Evolutionary conservation across 2,329 filamentous ascomycete species (phyloP).

Genomic region (Penicillium sp.): DNA sequence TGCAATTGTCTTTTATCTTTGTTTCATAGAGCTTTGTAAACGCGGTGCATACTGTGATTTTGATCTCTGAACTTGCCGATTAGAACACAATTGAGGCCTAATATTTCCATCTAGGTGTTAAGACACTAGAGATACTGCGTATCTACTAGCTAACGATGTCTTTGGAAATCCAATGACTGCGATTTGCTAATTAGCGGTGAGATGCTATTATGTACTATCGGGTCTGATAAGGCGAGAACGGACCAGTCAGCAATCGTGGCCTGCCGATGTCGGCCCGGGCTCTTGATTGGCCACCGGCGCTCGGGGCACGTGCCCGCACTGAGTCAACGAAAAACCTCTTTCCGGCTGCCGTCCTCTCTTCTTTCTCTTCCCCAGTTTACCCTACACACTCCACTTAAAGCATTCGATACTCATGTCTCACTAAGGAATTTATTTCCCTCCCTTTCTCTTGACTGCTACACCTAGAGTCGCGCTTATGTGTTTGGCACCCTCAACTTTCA

Average conservation of each 20-base stretch:
- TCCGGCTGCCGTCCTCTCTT: conserved; percentile 9
- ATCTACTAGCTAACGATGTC: too few relatives aligned
- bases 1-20: not conserved
- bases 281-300: conserved; percentile 28
- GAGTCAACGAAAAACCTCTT: conserved; percentile 23
- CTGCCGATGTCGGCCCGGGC: conserved; percentile 17
- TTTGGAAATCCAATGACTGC: not conserved
- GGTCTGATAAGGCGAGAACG: not conserved
- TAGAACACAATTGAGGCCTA: too few relatives aligned
- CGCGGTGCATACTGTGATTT: too few relatives aligned
- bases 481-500: conserved; percentile 81
- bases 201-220: not conserved
- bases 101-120: not conserved
- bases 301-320: conserved; percentile 31
- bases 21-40: not conserved
- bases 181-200: conserved; percentile 2
- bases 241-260: not conserved
- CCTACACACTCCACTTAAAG: conserved; percentile 5
- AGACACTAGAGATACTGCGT: not conserved
- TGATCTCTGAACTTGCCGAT: too few relatives aligned
- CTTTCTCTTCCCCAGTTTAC: conserved; percentile 14
- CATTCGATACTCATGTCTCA: conserved; percentile 26
- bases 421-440: conserved; percentile 21
- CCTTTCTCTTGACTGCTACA: conserved; percentile 35
- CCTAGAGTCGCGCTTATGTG: conserved; percentile 71